Evolutionary conservation across 192 early-diverging fungal species (phyloP).

Genomic region (Linnemannia exigua): DNA sequence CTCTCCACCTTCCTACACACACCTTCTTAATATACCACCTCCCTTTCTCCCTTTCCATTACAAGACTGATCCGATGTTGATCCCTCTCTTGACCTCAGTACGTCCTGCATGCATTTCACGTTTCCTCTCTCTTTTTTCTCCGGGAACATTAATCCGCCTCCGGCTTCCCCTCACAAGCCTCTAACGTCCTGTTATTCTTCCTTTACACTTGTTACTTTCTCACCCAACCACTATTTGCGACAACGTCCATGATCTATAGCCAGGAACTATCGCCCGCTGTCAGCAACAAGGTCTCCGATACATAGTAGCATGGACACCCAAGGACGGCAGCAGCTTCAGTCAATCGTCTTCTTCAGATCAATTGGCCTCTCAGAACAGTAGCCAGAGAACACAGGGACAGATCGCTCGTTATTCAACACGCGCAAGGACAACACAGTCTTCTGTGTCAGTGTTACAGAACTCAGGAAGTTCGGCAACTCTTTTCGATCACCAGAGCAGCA

Average conservation of each 20-base stretch:
- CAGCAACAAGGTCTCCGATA: slow-evolving; percentile 36
- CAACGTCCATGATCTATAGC: slow-evolving; percentile 13
- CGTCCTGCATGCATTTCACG: neutral
- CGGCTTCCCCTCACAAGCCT: neutral
- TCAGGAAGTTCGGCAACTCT: neutral
- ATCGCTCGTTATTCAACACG: slow-evolving; percentile 8
- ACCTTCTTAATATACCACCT: neutral
- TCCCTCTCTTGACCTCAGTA: slow-evolving; percentile 26
- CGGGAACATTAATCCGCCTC: neutral
- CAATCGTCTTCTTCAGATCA: slow-evolving; percentile 1
- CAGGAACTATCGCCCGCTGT: slow-evolving; percentile 27
- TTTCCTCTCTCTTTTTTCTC: neutral
- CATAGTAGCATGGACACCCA: slow-evolving; percentile 36
- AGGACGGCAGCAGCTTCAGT: slow-evolving; percentile 4
- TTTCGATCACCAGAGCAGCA: neutral
- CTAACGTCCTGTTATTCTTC: neutral
- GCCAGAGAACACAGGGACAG: neutral
- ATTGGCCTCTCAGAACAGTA: neutral
- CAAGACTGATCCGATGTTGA: slow-evolving; percentile 18
- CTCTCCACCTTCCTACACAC: neutral
- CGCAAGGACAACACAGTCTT: neutral
- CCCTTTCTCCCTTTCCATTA: neutral
- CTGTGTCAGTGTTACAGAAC: neutral
- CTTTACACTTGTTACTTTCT: neutral
- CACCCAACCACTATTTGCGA: neutral